Percentiles rank a stretch among this genome's conserved stretches.
Evolutionary conservation across 2,329 filamentous ascomycete genomes (phyloP).

Genomic region (Dactylonectria estremocensis): DNA sequence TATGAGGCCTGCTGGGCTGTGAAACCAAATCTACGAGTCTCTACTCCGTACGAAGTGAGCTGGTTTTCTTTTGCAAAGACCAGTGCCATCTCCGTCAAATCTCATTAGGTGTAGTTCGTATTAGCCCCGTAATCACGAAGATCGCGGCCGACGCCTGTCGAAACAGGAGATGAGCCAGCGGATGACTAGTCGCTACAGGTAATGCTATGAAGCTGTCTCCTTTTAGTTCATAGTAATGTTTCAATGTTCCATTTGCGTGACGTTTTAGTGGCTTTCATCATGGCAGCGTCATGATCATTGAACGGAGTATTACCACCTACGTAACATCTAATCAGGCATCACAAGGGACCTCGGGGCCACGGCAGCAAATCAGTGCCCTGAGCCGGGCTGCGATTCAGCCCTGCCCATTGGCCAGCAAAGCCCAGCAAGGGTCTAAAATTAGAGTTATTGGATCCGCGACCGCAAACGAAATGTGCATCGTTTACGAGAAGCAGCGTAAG

Average conservation of each 20-base stretch:
- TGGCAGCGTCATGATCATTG: background rate
- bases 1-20: background rate
- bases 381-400: background rate
- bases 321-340: no score
- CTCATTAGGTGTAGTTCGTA: background rate
- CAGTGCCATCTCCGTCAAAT: background rate
- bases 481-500: background rate
- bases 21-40: background rate
- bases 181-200: background rate
- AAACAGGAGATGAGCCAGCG: conserved; percentile 9
- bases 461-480: conserved; percentile 4
- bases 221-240: no score
- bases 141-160: background rate
- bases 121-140: conserved; percentile 13
- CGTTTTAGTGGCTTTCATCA: background rate
- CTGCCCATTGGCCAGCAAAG: background rate
- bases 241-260: conserved; percentile 2
- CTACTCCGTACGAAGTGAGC: background rate
- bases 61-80: background rate
- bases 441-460: conserved; percentile 8
- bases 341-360: background rate
- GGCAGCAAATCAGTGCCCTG: background rate
- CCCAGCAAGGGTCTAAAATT: conserved; percentile 14
- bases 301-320: no score
- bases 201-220: conserved; percentile 8